These are phyloP conservation scores for Phaseolus lunatus DNA, from an alignment of 306 rosid genomes.

Conservation along the genomic window DNA sequence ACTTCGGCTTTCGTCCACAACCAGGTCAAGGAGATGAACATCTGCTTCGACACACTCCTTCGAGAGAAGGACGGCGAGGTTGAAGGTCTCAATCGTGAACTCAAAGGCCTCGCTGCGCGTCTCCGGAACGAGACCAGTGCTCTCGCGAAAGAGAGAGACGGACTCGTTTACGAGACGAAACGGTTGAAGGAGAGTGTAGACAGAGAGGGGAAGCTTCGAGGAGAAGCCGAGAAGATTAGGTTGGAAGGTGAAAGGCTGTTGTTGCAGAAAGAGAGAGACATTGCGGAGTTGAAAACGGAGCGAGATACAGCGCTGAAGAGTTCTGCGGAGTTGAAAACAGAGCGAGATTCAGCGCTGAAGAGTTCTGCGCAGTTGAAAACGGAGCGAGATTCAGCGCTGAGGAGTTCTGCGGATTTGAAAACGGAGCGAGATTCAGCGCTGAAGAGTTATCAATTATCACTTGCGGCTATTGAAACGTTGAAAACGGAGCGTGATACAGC, in stretches of 20 bases:
- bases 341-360: too few relatives aligned
- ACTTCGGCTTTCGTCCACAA: constrained; percentile 45
- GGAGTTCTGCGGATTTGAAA: too few relatives aligned
- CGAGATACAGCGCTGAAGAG: constrained; percentile 54
- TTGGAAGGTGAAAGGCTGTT: constrained; percentile 42
- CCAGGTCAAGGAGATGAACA: constrained; percentile 54
- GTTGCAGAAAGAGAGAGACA: constrained; percentile 39
- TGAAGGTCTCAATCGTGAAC: constrained; percentile 42
- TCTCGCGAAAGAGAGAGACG: constrained; percentile 56
- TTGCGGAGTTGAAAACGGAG: constrained; percentile 47
- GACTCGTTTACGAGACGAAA: constrained; percentile 42
- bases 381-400: too few relatives aligned
- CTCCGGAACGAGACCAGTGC: constrained; percentile 52
- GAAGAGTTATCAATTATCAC: constrained; percentile 46
- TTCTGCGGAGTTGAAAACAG: too few relatives aligned
- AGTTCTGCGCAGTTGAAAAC: too few relatives aligned
- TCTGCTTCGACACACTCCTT: constrained; percentile 23
- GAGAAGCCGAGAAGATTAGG: constrained; percentile 47
- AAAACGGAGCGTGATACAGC: constrained; percentile 54
- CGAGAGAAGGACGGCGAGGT: constrained; percentile 56
- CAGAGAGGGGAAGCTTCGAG: constrained; percentile 40
- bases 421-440: constrained; percentile 51
- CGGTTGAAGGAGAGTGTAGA: constrained; percentile 48
- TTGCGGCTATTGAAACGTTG: constrained; percentile 44
- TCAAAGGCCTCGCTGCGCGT: constrained; percentile 26